phyloP scores from a whole-genome alignment of 1,284 basidiomycete genomes.

The Trametes pubescens region DNA sequence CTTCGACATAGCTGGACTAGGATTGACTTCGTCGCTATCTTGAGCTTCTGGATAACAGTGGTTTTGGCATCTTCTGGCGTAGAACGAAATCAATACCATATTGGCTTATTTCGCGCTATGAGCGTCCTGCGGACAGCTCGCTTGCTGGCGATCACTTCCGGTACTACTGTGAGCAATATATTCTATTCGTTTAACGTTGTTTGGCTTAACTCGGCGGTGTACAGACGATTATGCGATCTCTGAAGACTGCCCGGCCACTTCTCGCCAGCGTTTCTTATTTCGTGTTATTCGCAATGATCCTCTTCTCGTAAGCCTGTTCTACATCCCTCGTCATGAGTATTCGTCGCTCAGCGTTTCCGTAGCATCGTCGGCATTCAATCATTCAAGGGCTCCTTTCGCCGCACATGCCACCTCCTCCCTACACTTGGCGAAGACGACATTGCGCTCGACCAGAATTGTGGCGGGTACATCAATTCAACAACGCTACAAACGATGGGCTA shows the following conservation, averaged over 20 bases:
- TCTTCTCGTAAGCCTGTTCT: conserved; percentile 87
- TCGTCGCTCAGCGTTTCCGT: conserved; percentile 10
- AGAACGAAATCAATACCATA: conserved; percentile 75
- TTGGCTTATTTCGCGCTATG: conserved; percentile 90
- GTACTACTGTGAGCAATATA: conserved; percentile 77
- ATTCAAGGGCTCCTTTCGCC: conserved; percentile 85
- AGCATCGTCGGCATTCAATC: conserved; percentile 92
- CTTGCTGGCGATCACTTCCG: conserved; percentile 88
- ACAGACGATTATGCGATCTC: conserved; percentile 93
- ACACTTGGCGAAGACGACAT: conserved; percentile 59
- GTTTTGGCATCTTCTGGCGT: conserved; percentile 68
- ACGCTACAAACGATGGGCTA: conserved; percentile 60
- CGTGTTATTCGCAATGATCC: conserved; percentile 87
- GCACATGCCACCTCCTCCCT: conserved; percentile 66
- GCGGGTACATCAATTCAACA: conserved; percentile 75
- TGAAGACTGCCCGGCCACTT: conserved; percentile 91
- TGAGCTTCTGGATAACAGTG: conserved; percentile 87
- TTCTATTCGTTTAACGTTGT: not conserved
- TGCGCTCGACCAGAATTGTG: conserved; percentile 71
- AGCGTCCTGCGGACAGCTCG: conserved; percentile 88
- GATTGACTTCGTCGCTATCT: conserved; percentile 88
- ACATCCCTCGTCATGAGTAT: not conserved
- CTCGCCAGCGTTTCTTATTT: conserved; percentile 92
- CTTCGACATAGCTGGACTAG: conserved; percentile 95
- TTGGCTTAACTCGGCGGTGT: not conserved